These are phyloP conservation scores for Camellia granthamiana DNA, from an alignment of 148 eudicot genomes.

Conservation along the genomic window DNA sequence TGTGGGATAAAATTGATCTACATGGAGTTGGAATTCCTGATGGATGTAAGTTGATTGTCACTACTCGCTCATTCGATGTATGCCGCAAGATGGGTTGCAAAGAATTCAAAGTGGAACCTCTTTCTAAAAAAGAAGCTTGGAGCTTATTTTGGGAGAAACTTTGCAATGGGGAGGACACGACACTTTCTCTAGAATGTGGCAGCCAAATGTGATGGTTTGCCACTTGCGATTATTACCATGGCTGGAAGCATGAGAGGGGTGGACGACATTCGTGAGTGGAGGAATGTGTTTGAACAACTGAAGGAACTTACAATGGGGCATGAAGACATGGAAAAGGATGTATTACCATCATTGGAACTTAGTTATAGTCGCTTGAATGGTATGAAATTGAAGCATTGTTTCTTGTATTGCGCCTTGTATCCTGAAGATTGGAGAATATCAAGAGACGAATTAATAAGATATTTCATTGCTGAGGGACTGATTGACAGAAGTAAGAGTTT, in stretches of 20 bases:
- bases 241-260: constrained; percentile 15
- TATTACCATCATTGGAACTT: constrained; percentile 7
- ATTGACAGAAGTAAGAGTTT: constrained; percentile 16
- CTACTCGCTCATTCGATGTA: neutral
- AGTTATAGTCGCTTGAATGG: constrained; percentile 25
- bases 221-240: constrained; percentile 16
- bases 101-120: neutral
- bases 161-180: neutral
- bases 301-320: constrained; percentile 4
- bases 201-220: constrained; percentile 6
- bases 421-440: constrained; percentile 19
- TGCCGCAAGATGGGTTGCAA: neutral
- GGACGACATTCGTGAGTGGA: constrained; percentile 13
- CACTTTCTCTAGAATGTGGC: neutral
- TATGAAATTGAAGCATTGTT: constrained; percentile 10
- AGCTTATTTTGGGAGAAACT: constrained; percentile 9
- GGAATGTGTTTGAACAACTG: constrained; percentile 4
- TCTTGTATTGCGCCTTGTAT: constrained; percentile 24
- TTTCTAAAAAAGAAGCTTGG: constrained; percentile 2
- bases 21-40: constrained; percentile 15
- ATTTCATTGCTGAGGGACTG: constrained; percentile 28
- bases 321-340: constrained; percentile 15
- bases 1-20: constrained; percentile 10
- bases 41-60: constrained; percentile 20
- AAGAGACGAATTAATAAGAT: constrained; percentile 11